A percentile compares a stretch with the other conserved stretches of the same genome.
Conservation (phyloP, 2,329 filamentous ascomycete genomes). For the Penicillium fuscoglaucum region DNA sequence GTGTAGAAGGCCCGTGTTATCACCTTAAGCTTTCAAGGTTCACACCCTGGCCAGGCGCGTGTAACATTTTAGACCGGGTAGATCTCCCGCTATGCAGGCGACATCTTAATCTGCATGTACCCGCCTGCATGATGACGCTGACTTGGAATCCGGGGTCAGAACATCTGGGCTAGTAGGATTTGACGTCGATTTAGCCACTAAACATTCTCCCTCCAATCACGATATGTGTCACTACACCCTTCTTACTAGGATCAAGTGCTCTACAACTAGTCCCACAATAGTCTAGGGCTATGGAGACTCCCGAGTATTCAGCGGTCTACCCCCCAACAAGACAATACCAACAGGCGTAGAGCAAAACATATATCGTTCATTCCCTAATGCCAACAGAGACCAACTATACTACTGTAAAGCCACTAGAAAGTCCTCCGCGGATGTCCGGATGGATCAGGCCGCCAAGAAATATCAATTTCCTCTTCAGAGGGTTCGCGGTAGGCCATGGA, state of each 20-base stretch:
- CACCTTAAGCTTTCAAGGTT: background rate
- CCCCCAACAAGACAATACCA: too few species aligned
- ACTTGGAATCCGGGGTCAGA: background rate
- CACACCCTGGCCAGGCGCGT: background rate
- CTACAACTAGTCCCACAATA: background rate
- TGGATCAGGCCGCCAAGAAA: constrained; percentile 10
- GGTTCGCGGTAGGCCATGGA: constrained; percentile 19
- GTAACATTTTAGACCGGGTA: background rate
- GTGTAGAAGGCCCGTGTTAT: background rate
- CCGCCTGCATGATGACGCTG: background rate
- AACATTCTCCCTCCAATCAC: background rate
- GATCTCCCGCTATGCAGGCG: background rate
- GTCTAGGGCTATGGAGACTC: background rate
- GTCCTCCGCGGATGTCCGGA: constrained; percentile 6
- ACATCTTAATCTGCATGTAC: background rate
- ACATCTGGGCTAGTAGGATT: background rate
- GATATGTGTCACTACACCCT: background rate
- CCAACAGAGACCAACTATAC: background rate
- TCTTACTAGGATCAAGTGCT: background rate
- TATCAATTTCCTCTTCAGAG: constrained; percentile 16
- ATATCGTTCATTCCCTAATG: background rate
- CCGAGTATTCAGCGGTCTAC: background rate
- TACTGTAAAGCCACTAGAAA: background rate
- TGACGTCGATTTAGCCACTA: background rate
- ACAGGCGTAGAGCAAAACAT: background rate